These are phyloP conservation scores for Thraustotheca clavata DNA, from an alignment of 352 stramenopile species.

Conservation along the genomic window DNA sequence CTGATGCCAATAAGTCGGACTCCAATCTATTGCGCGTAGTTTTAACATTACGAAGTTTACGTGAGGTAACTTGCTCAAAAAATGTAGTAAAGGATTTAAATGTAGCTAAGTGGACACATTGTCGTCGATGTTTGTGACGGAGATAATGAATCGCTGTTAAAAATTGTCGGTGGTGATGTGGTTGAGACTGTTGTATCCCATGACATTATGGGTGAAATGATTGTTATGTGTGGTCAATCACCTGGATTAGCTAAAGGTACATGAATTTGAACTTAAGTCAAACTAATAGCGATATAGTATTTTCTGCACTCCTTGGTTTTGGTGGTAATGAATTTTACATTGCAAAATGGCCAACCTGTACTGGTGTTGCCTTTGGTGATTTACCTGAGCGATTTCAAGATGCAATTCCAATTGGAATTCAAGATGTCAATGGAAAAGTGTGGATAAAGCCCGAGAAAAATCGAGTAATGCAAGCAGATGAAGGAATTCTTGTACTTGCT, in stretches of 20 bases:
- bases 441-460: slow-evolving; percentile 43
- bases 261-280: neutral
- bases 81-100: no score
- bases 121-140: slow-evolving; percentile 83
- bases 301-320: slow-evolving; percentile 68
- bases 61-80: slow-evolving; percentile 31
- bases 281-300: slow-evolving; percentile 28
- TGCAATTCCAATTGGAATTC: slow-evolving; percentile 73
- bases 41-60: slow-evolving; percentile 67
- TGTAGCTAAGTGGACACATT: slow-evolving; percentile 58
- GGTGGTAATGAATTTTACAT: slow-evolving; percentile 88
- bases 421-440: slow-evolving; percentile 42
- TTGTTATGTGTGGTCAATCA: slow-evolving; percentile 77
- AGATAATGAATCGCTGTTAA: slow-evolving; percentile 75
- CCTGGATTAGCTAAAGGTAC: slow-evolving; percentile 49
- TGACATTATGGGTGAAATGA: slow-evolving; percentile 82
- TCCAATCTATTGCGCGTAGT: slow-evolving; percentile 65
- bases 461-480: slow-evolving; percentile 34
- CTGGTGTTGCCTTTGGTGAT: slow-evolving; percentile 49
- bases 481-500: slow-evolving; percentile 74
- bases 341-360: slow-evolving; percentile 75
- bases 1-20: slow-evolving; percentile 74
- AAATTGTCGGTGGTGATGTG: slow-evolving; percentile 63
- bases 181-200: slow-evolving; percentile 82
- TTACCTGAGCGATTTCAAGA: slow-evolving; percentile 71